Conservation (phyloP, 2,329 filamentous ascomycete species). For the Trichophaea hybrida region DNA sequence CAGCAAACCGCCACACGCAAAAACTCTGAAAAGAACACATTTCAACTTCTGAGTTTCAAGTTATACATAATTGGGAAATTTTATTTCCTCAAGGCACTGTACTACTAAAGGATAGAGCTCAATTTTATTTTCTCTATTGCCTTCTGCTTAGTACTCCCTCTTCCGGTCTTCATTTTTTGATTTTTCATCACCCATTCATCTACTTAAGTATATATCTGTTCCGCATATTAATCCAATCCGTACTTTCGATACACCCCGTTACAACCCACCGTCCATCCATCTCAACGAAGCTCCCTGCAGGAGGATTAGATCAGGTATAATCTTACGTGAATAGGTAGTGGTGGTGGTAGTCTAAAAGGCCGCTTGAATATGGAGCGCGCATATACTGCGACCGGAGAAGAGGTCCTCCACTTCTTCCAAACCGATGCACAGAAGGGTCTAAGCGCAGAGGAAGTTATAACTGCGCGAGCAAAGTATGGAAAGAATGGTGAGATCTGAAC, state of each 20-base stretch:
- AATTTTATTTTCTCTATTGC: not conserved
- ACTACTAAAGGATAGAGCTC: not conserved
- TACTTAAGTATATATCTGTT: not conserved
- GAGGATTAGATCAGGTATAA: not conserved
- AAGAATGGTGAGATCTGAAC: conserved; percentile 48
- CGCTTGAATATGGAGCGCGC: conserved; percentile 32
- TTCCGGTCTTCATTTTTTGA: not conserved
- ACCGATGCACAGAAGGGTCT: conserved; percentile 44
- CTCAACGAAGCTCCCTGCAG: not conserved
- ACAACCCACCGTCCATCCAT: not conserved
- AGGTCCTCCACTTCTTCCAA: conserved; percentile 45
- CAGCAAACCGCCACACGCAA: not conserved
- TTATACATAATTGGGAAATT: not conserved
- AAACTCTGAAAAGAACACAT: conserved; percentile 3
- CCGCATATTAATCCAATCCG: not conserved
- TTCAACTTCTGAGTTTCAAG: not conserved
- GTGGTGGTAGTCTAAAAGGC: not conserved
- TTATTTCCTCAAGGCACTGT: not conserved
- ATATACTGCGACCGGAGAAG: conserved; percentile 43
- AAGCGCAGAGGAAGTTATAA: conserved; percentile 43
- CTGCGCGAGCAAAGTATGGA: conserved; percentile 45
- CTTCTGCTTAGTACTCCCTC: not conserved
- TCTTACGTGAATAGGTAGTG: not conserved
- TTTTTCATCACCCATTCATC: not conserved
- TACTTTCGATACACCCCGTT: not conserved